Base-by-base conservation (phyloP, 208 protist genomes). In the Herpetomonas muscarum region DNA sequence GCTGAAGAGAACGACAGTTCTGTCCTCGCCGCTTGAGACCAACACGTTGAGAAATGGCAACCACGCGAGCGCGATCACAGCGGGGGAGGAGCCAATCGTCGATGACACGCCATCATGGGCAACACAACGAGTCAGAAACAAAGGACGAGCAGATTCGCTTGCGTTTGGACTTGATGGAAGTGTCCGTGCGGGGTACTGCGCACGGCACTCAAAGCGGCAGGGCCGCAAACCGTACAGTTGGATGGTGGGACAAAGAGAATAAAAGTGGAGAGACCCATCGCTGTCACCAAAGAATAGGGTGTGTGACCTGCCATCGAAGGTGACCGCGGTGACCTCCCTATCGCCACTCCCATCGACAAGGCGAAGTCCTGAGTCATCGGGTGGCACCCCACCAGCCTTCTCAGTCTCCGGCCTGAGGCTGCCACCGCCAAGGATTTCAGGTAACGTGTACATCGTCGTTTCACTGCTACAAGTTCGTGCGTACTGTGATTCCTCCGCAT, bases 201-300 rank as follows among this genome's bases (percentile, higher is more conserved):
- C n/a, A n/a, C 77, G 61, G 1, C 51, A 47, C 32, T 74, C 45
- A 53, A 83, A 74, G 12, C 56, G 42, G 61, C 74, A 77, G 2
- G 24, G 46, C 12, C 57, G 70, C 51, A 89, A 28, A 34, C 65
- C 36, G 57, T 71, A 87, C 22, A 26, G 44, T 36, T 80, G 79
- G 2, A 89, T 62, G 22, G 86, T 29, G 1, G 31, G 17, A 57
- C 85, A 92, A 55, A 83, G 37, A 25, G 64, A 57, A 28, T 80
- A 87, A n/a, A 80, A 52, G 59, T 75, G 67, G 25, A 92, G 57
- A 5, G 68, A 58, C 15, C 85, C 85, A 4, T 67, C 52, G 24
- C 51, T 47, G 57, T 85, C 71, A 1, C 74, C 81, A n/a, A 86
- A 48, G 58, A 86, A 89, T n/a, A 92, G 70, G 44, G 64, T 68